Percentiles rank a stretch among this genome's conserved stretches.
Conservation (phyloP, 2,329 filamentous ascomycete genomes). For the Pseudogymnoascus sp. region DNA sequence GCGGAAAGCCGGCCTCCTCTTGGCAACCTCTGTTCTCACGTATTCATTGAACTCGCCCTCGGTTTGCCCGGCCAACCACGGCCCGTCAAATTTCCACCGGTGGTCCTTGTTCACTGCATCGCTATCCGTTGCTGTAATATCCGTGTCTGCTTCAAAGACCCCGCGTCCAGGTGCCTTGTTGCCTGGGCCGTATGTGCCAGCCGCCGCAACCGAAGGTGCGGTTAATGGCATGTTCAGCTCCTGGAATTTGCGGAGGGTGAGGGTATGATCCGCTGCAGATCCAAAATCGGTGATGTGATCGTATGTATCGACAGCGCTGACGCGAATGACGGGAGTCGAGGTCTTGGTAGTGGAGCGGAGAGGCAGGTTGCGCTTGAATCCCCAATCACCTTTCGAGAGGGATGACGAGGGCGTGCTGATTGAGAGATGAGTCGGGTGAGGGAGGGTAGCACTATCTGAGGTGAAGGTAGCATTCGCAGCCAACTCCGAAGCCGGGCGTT, state of each 20-base stretch:
- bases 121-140: constrained; percentile 40
- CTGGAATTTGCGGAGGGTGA: constrained; percentile 78
- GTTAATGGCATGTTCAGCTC: constrained; percentile 70
- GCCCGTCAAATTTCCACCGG: constrained; percentile 60
- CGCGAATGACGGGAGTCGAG: constrained; percentile 65
- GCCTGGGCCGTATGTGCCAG: constrained; percentile 15
- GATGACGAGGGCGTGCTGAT: constrained; percentile 71
- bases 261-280: constrained; percentile 71
- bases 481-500: constrained; percentile 47
- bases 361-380: constrained; percentile 78
- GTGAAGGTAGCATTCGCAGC: constrained; percentile 40
- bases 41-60: constrained; percentile 53
- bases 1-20: constrained; percentile 47
- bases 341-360: constrained; percentile 64
- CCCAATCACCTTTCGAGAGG: constrained; percentile 77
- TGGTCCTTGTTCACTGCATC: constrained; percentile 29
- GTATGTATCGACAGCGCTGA: constrained; percentile 72
- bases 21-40: constrained; percentile 45
- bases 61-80: constrained; percentile 57
- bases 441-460: constrained; percentile 64
- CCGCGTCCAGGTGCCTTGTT: constrained; percentile 34
- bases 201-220: constrained; percentile 33
- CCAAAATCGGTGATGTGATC: constrained; percentile 87
- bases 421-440: constrained; percentile 74
- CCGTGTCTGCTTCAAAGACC: constrained; percentile 52